Evolutionary conservation across 2,329 filamentous ascomycete genomes (phyloP).

Genomic region (Fusarium sororula): DNA sequence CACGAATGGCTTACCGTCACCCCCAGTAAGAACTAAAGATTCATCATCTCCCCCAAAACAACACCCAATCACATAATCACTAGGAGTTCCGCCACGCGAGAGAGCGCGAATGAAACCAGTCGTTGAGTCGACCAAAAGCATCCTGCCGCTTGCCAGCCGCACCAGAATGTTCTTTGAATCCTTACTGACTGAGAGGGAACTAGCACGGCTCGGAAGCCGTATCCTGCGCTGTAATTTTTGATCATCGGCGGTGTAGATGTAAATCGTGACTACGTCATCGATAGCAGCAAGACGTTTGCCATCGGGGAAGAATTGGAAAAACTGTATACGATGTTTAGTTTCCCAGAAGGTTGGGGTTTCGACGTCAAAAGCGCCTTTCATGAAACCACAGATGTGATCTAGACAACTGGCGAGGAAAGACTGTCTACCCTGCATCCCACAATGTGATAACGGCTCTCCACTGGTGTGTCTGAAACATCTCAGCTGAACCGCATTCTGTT

Average conservation of each 20-base stretch:
- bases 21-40: not conserved
- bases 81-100: accelerated
- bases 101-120: not conserved
- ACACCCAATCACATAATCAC: not conserved
- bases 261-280: not conserved
- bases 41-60: not conserved
- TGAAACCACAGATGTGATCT: not conserved
- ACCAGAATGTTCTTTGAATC: not conserved
- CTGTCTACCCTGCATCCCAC: not conserved
- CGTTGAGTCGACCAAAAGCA: not conserved
- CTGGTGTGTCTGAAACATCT: not conserved
- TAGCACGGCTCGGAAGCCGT: not conserved
- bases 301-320: not conserved
- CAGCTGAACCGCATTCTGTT: not conserved
- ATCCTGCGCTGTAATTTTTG: not conserved
- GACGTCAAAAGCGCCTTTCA: not conserved
- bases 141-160: not conserved
- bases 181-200: accelerated
- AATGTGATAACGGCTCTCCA: not conserved
- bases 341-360: not conserved
- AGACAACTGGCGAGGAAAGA: not conserved
- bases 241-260: not conserved
- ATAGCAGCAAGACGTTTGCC: not conserved
- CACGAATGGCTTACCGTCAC: accelerated
- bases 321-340: not conserved